Percentiles rank a stretch among this genome's conserved stretches.
Conservation (phyloP, 2,329 filamentous ascomycete species). For the Monosporascus sp. region DNA sequence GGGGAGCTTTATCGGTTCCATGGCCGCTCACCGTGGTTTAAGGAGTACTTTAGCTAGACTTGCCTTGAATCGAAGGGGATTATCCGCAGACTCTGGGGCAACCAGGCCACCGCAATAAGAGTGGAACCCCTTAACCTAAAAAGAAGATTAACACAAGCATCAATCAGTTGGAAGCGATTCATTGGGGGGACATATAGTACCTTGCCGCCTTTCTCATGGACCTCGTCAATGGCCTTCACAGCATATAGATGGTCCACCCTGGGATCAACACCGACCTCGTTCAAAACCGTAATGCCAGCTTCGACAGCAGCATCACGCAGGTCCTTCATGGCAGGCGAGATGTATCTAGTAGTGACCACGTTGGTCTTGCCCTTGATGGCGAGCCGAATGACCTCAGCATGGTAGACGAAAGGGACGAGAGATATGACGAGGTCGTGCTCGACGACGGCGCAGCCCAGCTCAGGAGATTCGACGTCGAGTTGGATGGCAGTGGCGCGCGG, state of each 20-base stretch:
- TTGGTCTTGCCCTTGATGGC: conserved; percentile 66
- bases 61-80: conserved; percentile 1
- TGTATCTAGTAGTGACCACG: conserved; percentile 71
- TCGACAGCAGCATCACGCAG: conserved; percentile 56
- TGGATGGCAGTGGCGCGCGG: not conserved
- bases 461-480: conserved; percentile 1
- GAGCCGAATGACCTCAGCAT: conserved; percentile 53
- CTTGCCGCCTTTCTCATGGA: conserved; percentile 63
- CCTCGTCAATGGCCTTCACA: conserved; percentile 60
- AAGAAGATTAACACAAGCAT: not conserved
- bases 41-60: not conserved
- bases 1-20: too few species aligned
- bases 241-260: conserved; percentile 55
- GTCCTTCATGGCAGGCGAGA: conserved; percentile 63
- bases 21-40: too few species aligned
- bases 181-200: not conserved
- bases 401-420: conserved; percentile 18
- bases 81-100: conserved; percentile 35
- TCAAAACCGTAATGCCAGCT: conserved; percentile 68
- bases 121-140: conserved; percentile 51
- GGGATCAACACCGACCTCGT: conserved; percentile 63
- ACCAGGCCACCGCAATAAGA: conserved; percentile 62
- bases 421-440: conserved; percentile 17
- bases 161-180: too few species aligned
- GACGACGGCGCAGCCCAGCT: conserved; percentile 9